Conservation (phyloP, 192 early-diverging fungal species). For the Coemansia interrupta region DNA sequence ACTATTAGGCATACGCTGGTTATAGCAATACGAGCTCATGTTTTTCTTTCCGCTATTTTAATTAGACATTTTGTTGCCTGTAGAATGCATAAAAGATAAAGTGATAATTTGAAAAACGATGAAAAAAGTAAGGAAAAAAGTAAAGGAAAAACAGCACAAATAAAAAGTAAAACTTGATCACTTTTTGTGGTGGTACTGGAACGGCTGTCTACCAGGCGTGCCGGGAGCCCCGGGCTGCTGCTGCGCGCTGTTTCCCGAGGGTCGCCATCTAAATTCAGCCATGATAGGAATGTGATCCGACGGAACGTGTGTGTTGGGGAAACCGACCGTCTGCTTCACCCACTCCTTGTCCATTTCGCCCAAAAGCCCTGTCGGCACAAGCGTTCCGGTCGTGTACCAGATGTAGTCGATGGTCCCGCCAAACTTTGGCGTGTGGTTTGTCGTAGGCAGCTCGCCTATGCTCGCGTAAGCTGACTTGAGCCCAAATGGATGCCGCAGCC, state of each 20-base stretch:
- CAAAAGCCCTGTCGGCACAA: conserved; percentile 75
- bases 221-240: neutral
- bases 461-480: conserved; percentile 80
- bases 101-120: no score
- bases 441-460: conserved; percentile 78
- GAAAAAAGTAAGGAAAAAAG: conserved; percentile 1
- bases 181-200: conserved; percentile 37
- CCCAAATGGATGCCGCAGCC: conserved; percentile 75
- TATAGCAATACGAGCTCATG: no score
- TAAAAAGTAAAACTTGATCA: conserved; percentile 18
- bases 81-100: no score
- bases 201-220: conserved; percentile 28
- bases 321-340: conserved; percentile 73
- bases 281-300: conserved; percentile 76
- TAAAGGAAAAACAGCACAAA: conserved; percentile 19
- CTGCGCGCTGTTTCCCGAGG: conserved; percentile 16
- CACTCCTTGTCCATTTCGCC: conserved; percentile 81
- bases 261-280: conserved; percentile 68
- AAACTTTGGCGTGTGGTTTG: conserved; percentile 86
- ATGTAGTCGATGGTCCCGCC: conserved; percentile 92
- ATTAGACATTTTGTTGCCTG: no score
- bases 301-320: conserved; percentile 87
- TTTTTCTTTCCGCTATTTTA: no score
- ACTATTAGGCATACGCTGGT: no score
- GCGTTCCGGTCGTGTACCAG: conserved; percentile 76